These are phyloP conservation scores for Sarcodon aspratus DNA, from an alignment of 768 basidiomycete genomes.

Conservation along the genomic window DNA sequence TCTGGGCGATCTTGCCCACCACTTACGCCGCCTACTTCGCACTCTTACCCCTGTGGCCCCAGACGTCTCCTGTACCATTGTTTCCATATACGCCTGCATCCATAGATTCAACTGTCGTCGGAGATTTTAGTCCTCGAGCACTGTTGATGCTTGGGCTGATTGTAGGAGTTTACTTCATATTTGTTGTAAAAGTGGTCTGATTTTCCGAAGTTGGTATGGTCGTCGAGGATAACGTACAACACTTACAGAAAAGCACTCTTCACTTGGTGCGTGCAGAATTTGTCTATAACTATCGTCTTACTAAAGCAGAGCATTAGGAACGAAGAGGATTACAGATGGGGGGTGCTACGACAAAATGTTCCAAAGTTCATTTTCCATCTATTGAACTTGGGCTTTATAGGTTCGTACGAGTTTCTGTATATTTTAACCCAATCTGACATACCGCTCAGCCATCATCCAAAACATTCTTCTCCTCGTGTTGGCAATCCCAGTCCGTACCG, in stretches of 20 bases:
- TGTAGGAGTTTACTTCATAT: slow-evolving; percentile 20
- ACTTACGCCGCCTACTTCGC: slow-evolving; percentile 80
- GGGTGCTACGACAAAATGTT: slow-evolving; percentile 51
- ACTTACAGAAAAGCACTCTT: slow-evolving; percentile 79
- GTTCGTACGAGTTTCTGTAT: slow-evolving; percentile 21
- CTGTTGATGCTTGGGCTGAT: slow-evolving; percentile 64
- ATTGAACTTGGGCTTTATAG: slow-evolving; percentile 62
- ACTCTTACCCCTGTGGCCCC: slow-evolving; percentile 52
- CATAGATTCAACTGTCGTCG: slow-evolving; percentile 18
- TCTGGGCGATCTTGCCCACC: slow-evolving; percentile 66
- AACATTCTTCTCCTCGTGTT: slow-evolving; percentile 72
- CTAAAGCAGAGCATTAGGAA: slow-evolving; percentile 26
- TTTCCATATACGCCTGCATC: slow-evolving; percentile 44
- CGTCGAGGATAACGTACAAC: slow-evolving; percentile 58
- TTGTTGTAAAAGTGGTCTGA: background rate
- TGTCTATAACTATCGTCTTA: background rate
- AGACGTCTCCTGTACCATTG: slow-evolving; percentile 28
- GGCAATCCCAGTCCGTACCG: slow-evolving; percentile 47
- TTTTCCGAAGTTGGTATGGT: slow-evolving; percentile 36
- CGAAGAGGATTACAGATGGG: slow-evolving; percentile 93
- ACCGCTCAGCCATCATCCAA: slow-evolving; percentile 48
- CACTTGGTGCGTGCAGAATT: slow-evolving; percentile 34
- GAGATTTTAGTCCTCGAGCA: slow-evolving; percentile 60
- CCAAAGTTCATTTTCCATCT: slow-evolving; percentile 46
- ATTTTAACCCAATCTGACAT: background rate